Evolutionary conservation across 2,329 filamentous ascomycete species (phyloP).

Genomic region (Epichloe bromicola): DNA sequence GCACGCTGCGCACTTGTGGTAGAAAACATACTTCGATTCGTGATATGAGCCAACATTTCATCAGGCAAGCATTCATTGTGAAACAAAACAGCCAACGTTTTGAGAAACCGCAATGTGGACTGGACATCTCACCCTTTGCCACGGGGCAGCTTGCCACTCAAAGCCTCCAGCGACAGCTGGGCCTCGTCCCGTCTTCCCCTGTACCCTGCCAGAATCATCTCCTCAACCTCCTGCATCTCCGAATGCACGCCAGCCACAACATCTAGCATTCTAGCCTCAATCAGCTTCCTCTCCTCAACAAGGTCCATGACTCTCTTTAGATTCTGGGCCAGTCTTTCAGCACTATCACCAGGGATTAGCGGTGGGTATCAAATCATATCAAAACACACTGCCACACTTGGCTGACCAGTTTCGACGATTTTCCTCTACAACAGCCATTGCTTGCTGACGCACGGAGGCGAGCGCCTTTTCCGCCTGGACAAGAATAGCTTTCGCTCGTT

Average conservation of each 20-base stretch:
- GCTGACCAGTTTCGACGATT: conserved; percentile 12
- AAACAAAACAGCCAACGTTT: not conserved
- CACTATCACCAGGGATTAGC: conserved; percentile 7
- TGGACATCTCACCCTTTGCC: not conserved
- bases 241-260: conserved; percentile 11
- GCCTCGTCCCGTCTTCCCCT: conserved; percentile 15
- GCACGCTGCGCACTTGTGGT: not conserved
- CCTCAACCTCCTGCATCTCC: conserved; percentile 14
- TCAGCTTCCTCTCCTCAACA: conserved; percentile 12
- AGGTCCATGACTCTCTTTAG: conserved; percentile 11
- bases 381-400: not conserved
- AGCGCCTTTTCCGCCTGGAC: conserved; percentile 13
- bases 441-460: conserved; percentile 12
- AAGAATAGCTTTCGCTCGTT: conserved; percentile 13
- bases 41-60: too few relatives aligned
- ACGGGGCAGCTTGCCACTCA: not conserved
- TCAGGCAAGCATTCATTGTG: not conserved
- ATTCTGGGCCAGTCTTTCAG: conserved; percentile 6
- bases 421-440: conserved; percentile 12
- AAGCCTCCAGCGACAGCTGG: conserved; percentile 4
- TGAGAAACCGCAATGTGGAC: not conserved
- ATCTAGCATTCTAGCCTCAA: conserved; percentile 17
- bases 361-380: not conserved
- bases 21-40: too few relatives aligned
- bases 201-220: conserved; percentile 18